Percentiles rank a stretch among this genome's conserved stretches.
Evolutionary conservation across 306 rosid species (phyloP).

Genomic region (Macrotyloma uniflorum): DNA sequence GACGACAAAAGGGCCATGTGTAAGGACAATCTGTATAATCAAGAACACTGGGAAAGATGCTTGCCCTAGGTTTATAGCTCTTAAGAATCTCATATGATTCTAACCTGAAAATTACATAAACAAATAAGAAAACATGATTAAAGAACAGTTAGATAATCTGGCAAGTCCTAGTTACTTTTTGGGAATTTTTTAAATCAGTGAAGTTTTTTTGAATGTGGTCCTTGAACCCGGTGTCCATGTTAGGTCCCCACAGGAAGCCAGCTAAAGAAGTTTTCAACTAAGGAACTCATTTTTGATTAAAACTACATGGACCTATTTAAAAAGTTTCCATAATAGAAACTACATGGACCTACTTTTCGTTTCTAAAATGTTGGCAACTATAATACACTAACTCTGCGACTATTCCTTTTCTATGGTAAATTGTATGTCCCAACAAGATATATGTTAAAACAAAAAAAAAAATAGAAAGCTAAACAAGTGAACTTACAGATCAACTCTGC

Average conservation of each 20-base stretch:
- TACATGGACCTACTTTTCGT: no score
- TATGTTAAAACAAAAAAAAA: conserved; percentile 24
- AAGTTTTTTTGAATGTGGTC: background rate
- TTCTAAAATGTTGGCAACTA: background rate
- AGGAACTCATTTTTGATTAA: background rate
- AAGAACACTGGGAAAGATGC: conserved; percentile 87
- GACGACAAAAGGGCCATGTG: conserved; percentile 98
- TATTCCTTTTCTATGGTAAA: background rate
- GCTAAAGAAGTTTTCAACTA: background rate
- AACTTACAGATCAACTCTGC: conserved; percentile 95
- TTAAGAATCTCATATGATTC: conserved; percentile 89
- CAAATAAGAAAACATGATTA: conserved; percentile 35
- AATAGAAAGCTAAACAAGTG: conserved; percentile 20
- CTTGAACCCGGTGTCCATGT: background rate
- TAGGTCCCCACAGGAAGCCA: background rate
- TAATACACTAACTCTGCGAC: background rate
- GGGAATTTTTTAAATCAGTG: background rate
- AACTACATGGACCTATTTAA: background rate
- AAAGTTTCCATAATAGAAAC: background rate
- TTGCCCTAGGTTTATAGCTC: conserved; percentile 86
- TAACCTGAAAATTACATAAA: conserved; percentile 65
- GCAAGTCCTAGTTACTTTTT: background rate
- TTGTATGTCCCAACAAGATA: background rate
- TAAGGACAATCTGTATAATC: conserved; percentile 96
- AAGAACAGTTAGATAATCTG: background rate